Conservation (phyloP, 2,329 filamentous ascomycete genomes). For the Nannizzia gypsea region DNA sequence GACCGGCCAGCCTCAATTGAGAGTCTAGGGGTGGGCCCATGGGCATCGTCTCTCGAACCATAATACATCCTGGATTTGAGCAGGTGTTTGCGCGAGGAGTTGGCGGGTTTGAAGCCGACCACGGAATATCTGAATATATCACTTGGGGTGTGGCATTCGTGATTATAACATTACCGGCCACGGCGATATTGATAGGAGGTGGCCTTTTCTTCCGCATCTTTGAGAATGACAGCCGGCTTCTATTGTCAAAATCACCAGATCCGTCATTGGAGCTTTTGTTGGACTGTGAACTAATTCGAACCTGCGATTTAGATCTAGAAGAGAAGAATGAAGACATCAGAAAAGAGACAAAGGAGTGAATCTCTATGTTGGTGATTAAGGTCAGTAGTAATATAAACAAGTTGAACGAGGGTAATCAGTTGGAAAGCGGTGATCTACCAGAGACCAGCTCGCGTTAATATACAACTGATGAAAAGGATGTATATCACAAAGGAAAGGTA, state of each 20-base stretch:
- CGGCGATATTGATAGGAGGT: constrained; percentile 13
- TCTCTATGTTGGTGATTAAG: background rate
- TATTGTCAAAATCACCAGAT: constrained; percentile 1
- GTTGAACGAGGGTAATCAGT: background rate
- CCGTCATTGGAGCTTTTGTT: background rate
- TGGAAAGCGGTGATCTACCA: background rate
- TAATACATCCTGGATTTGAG: constrained; percentile 8
- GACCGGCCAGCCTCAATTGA: background rate
- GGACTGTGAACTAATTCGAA: constrained; percentile 6
- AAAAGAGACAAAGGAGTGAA: background rate
- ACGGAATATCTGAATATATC: constrained; percentile 9
- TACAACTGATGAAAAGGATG: background rate
- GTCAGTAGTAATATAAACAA: background rate
- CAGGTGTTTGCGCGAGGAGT: constrained; percentile 9
- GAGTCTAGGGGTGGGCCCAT: background rate
- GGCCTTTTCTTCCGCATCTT: constrained; percentile 15
- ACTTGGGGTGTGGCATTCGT: constrained; percentile 6
- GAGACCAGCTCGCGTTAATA: background rate
- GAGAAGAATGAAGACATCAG: constrained; percentile 13
- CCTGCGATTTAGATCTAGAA: constrained; percentile 8
- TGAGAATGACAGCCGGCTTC: constrained; percentile 8
- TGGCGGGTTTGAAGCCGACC: constrained; percentile 9
- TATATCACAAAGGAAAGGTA: background rate
- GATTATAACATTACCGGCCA: constrained; percentile 14
- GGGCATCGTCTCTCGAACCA: constrained; percentile 6